Base-by-base conservation (phyloP, 495 filamentous ascomycete species). In the Aspergillus sclerotioniger region DNA sequence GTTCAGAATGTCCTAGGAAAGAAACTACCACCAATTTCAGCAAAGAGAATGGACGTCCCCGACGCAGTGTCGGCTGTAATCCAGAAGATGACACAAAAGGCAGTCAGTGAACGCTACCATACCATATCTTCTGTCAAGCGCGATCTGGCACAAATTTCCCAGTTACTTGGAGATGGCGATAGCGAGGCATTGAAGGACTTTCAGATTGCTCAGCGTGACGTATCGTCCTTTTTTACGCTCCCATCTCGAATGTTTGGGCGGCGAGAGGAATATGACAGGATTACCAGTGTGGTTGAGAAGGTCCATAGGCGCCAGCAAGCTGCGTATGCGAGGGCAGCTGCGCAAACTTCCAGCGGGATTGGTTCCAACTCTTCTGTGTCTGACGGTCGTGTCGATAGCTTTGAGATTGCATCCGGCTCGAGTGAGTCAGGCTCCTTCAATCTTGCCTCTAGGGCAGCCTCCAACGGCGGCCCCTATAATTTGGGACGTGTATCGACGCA, bases 21-120 rank as follows among this genome's bases (percentile, higher is more conserved):
- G 49, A 85, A 89, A 64, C 81, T 96, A 59, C 86, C 88, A 1
- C 84, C 82, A 33, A 84, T 93, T 10, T 89, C 89, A 0, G 79
- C 79, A 35, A 84, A 90, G 53, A 81, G 92, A 28, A 79, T 89
- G 64, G 91, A 96, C 62, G 72, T 95, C 2, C 92, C 92, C 0
- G 90, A 93, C 55, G 87, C 84, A 21, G 76, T 96, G 20, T 89
- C 87, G 4, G 78, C 80, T 3, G 88, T 96, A 8, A 89, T 96
- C 43, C 87, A 91, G 60, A 92, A 90, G 67, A 96, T 94, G 86
- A 94, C 91, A 0, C 83, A 89, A 48, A 96, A 93, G 65, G 86
- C 85, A 29, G 87, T 92, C 17, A 83, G 84, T 49, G 91, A 96
- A 45, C 82, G 92, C 9, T 96, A 96, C 66, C 83, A 92, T 64